phyloP scores from a whole-genome alignment of 2,329 filamentous ascomycete genomes.

The Epichloe sibirici region DNA sequence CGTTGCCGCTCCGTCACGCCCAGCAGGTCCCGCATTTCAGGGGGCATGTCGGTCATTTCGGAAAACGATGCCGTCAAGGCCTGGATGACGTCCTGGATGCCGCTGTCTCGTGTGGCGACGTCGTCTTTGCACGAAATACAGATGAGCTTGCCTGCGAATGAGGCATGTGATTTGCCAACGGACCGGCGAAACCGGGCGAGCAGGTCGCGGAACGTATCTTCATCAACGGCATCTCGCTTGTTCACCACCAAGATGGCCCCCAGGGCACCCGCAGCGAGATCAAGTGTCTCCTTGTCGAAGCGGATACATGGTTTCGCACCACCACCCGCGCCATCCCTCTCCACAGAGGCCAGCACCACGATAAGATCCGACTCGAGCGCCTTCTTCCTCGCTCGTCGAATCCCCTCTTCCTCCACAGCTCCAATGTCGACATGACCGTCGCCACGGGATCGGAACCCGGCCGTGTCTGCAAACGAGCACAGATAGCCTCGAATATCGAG shows the following conservation, averaged over 20 bases:
- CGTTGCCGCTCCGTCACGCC: slow-evolving; percentile 86
- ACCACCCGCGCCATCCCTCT: slow-evolving; percentile 27
- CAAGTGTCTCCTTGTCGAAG: slow-evolving; percentile 43
- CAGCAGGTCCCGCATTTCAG: slow-evolving; percentile 68
- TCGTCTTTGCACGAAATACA: slow-evolving; percentile 62
- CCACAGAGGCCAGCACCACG: slow-evolving; percentile 67
- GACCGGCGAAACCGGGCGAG: slow-evolving; percentile 25
- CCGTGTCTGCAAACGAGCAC: slow-evolving; percentile 91
- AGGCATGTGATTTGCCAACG: slow-evolving; percentile 10
- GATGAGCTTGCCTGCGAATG: slow-evolving; percentile 18
- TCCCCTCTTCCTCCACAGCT: slow-evolving; percentile 76
- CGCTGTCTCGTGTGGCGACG: slow-evolving; percentile 36
- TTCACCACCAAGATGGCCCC: slow-evolving; percentile 46
- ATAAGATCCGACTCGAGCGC: slow-evolving; percentile 78
- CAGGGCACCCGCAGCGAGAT: slow-evolving; percentile 36
- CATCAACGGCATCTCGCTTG: slow-evolving; percentile 42
- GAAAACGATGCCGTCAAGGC: slow-evolving; percentile 57
- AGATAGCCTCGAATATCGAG: slow-evolving; percentile 83
- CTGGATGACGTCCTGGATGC: slow-evolving; percentile 56
- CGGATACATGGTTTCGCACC: slow-evolving; percentile 25
- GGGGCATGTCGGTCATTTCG: slow-evolving; percentile 56
- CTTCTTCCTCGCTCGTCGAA: slow-evolving; percentile 69
- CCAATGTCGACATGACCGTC: slow-evolving; percentile 38
- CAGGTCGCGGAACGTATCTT: slow-evolving; percentile 23
- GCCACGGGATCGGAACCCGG: slow-evolving; percentile 57